Percentiles rank a stretch among this genome's conserved stretches.
Conservation (phyloP, 345 rosid species). For the Melastoma malabathricum region DNA sequence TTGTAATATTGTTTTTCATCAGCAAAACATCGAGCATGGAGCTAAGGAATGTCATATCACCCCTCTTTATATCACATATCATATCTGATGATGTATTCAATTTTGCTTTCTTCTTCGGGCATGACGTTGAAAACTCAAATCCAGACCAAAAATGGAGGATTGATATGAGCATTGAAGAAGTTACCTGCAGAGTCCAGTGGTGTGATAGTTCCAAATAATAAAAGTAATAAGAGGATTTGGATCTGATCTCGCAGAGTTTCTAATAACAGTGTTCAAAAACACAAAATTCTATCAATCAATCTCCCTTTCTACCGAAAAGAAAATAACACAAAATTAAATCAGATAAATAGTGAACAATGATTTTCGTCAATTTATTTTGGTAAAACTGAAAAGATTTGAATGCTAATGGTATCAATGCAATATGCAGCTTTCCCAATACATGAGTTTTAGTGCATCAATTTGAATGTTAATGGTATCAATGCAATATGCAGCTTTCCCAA, state of each 20-base stretch:
- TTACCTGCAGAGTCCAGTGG: constrained; percentile 37
- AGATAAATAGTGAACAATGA: too few species aligned
- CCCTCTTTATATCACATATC: constrained; percentile 8
- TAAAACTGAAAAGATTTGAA: too few species aligned
- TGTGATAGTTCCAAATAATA: not conserved
- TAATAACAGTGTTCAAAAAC: not conserved
- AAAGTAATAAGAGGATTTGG: not conserved
- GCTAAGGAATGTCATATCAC: constrained; percentile 28
- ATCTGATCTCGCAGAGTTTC: not conserved
- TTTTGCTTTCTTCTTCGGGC: constrained; percentile 39
- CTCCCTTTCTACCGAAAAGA: too few species aligned
- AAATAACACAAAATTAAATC: too few species aligned
- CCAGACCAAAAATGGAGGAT: constrained; percentile 35
- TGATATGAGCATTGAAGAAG: constrained; percentile 40
- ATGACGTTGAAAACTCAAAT: constrained; percentile 16
- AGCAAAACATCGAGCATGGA: constrained; percentile 69
- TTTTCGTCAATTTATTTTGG: too few species aligned
- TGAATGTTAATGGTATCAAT: too few species aligned
- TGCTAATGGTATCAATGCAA: too few species aligned
- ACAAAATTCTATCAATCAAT: not conserved
- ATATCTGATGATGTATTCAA: not conserved
- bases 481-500: too few species aligned
- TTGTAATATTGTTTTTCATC: constrained; percentile 56
- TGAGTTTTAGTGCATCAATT: too few species aligned
- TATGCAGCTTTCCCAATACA: too few species aligned